Conservation (phyloP, 2,329 filamentous ascomycete species). For the Fusarium sp. region DNA sequence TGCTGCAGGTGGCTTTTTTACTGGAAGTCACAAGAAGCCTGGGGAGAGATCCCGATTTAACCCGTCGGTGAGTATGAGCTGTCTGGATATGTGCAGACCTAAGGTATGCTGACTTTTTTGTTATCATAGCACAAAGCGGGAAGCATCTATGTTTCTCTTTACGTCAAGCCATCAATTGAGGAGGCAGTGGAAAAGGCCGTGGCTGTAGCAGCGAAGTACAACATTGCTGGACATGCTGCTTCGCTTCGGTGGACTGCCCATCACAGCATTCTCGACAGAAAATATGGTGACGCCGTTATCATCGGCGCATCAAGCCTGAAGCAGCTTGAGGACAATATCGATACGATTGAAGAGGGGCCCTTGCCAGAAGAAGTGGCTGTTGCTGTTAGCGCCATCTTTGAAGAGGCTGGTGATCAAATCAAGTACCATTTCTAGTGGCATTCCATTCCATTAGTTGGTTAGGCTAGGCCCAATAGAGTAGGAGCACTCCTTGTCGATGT, state of each 20-base stretch:
- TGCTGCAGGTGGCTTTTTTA: slow-evolving; percentile 44
- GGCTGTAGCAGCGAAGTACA: slow-evolving; percentile 50
- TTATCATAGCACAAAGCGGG: slow-evolving; percentile 32
- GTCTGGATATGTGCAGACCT: not conserved
- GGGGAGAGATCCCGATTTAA: slow-evolving; percentile 43
- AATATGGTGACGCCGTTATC: slow-evolving; percentile 55
- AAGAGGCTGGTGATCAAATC: slow-evolving; percentile 33
- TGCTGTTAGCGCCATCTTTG: slow-evolving; percentile 42
- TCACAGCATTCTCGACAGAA: slow-evolving; percentile 52
- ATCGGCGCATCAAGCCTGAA: slow-evolving; percentile 53
- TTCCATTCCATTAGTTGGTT: not conserved
- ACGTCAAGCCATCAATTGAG: slow-evolving; percentile 49
- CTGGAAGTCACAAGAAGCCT: slow-evolving; percentile 43
- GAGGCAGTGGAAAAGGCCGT: slow-evolving; percentile 47
- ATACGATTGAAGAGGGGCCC: slow-evolving; percentile 56
- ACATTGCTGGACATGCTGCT: slow-evolving; percentile 56
- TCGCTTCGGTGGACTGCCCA: slow-evolving; percentile 58
- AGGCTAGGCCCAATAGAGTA: slow-evolving; percentile 15
- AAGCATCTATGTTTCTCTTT: slow-evolving; percentile 45
- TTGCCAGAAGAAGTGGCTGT: slow-evolving; percentile 54
- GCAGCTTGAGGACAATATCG: slow-evolving; percentile 55
- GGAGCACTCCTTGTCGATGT: slow-evolving; percentile 28
- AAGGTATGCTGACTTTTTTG: not conserved
- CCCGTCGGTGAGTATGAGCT: slow-evolving; percentile 32
- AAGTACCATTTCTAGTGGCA: slow-evolving; percentile 38